Conservation (phyloP, 805 yeast species). For the Saturnispora halmiae region DNA sequence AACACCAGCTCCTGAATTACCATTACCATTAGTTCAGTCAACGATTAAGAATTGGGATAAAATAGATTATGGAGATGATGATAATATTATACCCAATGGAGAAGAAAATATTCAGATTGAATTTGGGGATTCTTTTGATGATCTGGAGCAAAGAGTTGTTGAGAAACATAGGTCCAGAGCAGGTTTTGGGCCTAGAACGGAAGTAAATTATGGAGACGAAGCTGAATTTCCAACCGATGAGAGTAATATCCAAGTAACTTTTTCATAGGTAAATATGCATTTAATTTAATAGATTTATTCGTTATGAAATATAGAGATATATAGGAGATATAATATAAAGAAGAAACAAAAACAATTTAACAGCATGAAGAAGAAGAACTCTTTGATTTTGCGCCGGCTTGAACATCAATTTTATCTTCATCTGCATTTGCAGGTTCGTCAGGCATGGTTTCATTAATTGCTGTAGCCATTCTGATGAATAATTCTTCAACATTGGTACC, state of each 20-base stretch:
- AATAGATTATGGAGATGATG: slow-evolving; percentile 19
- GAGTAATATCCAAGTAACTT: slow-evolving; percentile 16
- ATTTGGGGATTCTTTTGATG: slow-evolving; percentile 20
- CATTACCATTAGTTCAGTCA: neutral
- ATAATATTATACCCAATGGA: slow-evolving; percentile 7
- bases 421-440: slow-evolving; percentile 25
- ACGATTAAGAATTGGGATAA: neutral
- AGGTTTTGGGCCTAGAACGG: slow-evolving; percentile 14
- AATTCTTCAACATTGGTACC: slow-evolving; percentile 87
- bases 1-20: neutral
- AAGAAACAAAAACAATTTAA: neutral
- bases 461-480: slow-evolving; percentile 78
- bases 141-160: slow-evolving; percentile 6
- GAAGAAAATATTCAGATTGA: slow-evolving; percentile 16
- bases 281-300: neutral
- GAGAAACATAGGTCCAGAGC: slow-evolving; percentile 9
- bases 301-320: slow-evolving; percentile 1
- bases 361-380: slow-evolving; percentile 25
- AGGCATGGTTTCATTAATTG: slow-evolving; percentile 70
- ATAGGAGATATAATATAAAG: neutral
- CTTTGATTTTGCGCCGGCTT: slow-evolving; percentile 13
- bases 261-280: neutral
- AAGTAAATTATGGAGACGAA: slow-evolving; percentile 27
- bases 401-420: slow-evolving; percentile 23
- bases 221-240: slow-evolving; percentile 29